Base-by-base conservation (phyloP, 140 eudicot species). In the Artemisia princeps region DNA sequence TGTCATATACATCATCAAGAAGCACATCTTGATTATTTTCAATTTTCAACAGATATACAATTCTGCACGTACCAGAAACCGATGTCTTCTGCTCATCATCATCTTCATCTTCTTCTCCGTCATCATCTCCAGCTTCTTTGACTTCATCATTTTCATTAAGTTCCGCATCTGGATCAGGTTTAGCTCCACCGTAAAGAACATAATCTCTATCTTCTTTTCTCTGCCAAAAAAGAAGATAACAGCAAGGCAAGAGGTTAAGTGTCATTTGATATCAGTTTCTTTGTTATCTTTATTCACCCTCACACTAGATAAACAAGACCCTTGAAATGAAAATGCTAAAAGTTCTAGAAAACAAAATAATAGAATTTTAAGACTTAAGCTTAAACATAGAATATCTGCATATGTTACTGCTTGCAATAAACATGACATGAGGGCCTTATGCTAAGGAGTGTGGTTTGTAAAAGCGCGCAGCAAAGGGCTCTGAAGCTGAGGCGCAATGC, bases 201-300 rank as follows among this genome's bases (percentile, higher is more conserved):
- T 68, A 84, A 48, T 84, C 95, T 72, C 89, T 78, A 50, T 87
- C 95, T 75, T 71, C 59, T 75, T 84, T 87, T 75, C 95, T 87
- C 95, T 87, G 87, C 50, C 62, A 49, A 69, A 62, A 37, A 22
- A 16, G 15, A 11, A 40, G 19, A 14, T 44, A 62, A 48, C 7
- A 48, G 10, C 17, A 48, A 71, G 1, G n/a, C 19, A 58, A 24
- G 33, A 59, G 20, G 26, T 23, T 19, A 10, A 23, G 14, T 55
- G 55, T 51, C 23, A 60, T 30, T 17, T 37, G 48, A 20, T 26
- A 45, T 46, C 49, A n/a, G 4, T 56, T 23, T 20, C 37, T 11
- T 20, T 10, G n/a, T 20, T 28, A 60, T 28, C 58, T 2, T 53
- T 13, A 16, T 13, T 53, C 0, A n/a, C 17, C 17, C 26, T 53